Conservation (phyloP, 2,329 filamentous ascomycete genomes). For the Colletotrichum horii region DNA sequence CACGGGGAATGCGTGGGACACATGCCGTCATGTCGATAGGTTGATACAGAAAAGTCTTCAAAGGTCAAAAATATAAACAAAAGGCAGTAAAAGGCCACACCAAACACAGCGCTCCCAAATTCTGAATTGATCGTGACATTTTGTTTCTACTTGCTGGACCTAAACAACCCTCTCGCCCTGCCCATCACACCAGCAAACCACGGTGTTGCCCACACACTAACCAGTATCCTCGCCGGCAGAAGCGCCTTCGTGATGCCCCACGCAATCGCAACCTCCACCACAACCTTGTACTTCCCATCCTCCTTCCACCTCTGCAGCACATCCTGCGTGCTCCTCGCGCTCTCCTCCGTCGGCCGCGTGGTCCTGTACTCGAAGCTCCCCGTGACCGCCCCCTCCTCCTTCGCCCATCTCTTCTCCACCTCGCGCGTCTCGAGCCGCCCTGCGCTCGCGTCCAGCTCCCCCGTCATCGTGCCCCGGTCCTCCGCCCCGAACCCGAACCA, state of each 20-base stretch:
- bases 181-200: constrained; percentile 82
- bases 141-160: constrained; percentile 27
- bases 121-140: neutral
- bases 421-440: constrained; percentile 21
- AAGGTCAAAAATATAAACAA: constrained; percentile 18
- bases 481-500: constrained; percentile 72
- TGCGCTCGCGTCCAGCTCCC: constrained; percentile 23
- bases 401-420: constrained; percentile 28
- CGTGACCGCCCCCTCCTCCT: constrained; percentile 30
- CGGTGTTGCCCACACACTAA: constrained; percentile 88
- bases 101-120: neutral
- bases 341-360: constrained; percentile 26
- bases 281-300: constrained; percentile 58
- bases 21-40: constrained; percentile 7
- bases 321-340: constrained; percentile 35
- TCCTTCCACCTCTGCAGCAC: constrained; percentile 41
- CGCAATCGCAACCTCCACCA: constrained; percentile 79
- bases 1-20: neutral
- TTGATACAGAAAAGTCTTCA: constrained; percentile 17
- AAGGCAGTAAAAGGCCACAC: constrained; percentile 9
- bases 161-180: constrained; percentile 35
- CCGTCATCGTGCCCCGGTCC: constrained; percentile 31
- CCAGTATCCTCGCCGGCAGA: constrained; percentile 75
- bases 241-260: constrained; percentile 90
- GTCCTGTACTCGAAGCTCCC: constrained; percentile 26